phyloP scores from a whole-genome alignment of 208 protist species.

The Acanthamoeba lenticulata region DNA sequence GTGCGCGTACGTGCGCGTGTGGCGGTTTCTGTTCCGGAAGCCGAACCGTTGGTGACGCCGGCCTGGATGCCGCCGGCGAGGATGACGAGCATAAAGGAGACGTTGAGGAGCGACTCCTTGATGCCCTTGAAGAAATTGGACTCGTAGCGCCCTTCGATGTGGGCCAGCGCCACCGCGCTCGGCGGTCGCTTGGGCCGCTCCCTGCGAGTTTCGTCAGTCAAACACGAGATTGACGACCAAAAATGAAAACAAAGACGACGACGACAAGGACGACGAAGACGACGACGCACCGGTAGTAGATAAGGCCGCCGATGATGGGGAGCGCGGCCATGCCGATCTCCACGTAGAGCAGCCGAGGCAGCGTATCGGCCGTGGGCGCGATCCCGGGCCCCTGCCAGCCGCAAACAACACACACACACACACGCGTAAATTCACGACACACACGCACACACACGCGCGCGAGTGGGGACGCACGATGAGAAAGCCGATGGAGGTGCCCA shows the following conservation, averaged over 20 bases:
- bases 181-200: conserved; percentile 14
- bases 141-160: conserved; percentile 43
- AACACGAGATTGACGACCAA: too few species aligned
- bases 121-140: conserved; percentile 41
- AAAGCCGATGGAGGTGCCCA: not conserved
- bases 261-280: not conserved
- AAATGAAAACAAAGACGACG: too few species aligned
- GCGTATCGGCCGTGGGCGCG: not conserved
- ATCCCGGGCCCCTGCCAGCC: not conserved
- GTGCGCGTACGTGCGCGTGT: too few species aligned
- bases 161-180: conserved; percentile 20
- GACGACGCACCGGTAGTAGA: not conserved
- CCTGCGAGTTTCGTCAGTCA: not conserved
- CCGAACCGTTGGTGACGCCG: conserved; percentile 40
- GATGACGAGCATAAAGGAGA: conserved; percentile 44
- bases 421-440: not conserved
- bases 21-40: too few species aligned
- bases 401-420: too few species aligned
- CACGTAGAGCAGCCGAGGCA: conserved; percentile 2
- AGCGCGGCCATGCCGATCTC: conserved; percentile 17
- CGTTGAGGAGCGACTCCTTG: not conserved
- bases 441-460: not conserved
- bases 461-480: not conserved
- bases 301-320: conserved; percentile 44
- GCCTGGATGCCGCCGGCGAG: conserved; percentile 21